Evolutionary conservation across 176 grass and related monocot species (phyloP).

Genomic region (Ensete glaucum): DNA sequence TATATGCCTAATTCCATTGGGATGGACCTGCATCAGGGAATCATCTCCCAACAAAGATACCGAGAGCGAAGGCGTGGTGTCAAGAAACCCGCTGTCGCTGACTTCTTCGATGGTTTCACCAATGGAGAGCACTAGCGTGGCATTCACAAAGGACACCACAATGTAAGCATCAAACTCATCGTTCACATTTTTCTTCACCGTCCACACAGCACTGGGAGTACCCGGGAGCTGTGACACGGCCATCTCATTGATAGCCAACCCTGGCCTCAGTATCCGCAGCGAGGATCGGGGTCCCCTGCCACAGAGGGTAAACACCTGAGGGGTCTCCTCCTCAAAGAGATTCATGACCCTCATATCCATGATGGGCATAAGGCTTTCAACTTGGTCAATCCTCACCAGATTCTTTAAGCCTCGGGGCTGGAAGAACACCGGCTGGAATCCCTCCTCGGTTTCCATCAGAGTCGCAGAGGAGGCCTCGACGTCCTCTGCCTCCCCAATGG

Average conservation of each 20-base stretch:
- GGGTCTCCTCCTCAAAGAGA: slow-evolving; percentile 95
- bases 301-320: slow-evolving; percentile 79
- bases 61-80: slow-evolving; percentile 80
- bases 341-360: slow-evolving; percentile 93
- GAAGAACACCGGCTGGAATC: slow-evolving; percentile 91
- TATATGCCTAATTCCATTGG: slow-evolving; percentile 88
- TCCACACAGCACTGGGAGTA: slow-evolving; percentile 90
- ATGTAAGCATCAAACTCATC: slow-evolving; percentile 98
- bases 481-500: slow-evolving; percentile 80
- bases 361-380: slow-evolving; percentile 87
- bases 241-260: slow-evolving; percentile 95
- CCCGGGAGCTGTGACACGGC: slow-evolving; percentile 84
- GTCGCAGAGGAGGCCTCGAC: slow-evolving; percentile 86
- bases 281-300: slow-evolving; percentile 75
- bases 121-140: slow-evolving; percentile 88
- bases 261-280: slow-evolving; percentile 76
- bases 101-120: slow-evolving; percentile 98
- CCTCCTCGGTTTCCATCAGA: slow-evolving; percentile 93
- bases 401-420: slow-evolving; percentile 86
- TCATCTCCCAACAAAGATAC: slow-evolving; percentile 90
- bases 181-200: slow-evolving; percentile 93
- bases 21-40: slow-evolving; percentile 97
- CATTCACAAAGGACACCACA: slow-evolving; percentile 87
- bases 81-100: slow-evolving; percentile 86
- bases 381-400: slow-evolving; percentile 48